Percentiles rank a stretch among this genome's conserved stretches.
phyloP scores from a whole-genome alignment of 1,284 basidiomycete species.

The Anthracocystis walkeri region DNA sequence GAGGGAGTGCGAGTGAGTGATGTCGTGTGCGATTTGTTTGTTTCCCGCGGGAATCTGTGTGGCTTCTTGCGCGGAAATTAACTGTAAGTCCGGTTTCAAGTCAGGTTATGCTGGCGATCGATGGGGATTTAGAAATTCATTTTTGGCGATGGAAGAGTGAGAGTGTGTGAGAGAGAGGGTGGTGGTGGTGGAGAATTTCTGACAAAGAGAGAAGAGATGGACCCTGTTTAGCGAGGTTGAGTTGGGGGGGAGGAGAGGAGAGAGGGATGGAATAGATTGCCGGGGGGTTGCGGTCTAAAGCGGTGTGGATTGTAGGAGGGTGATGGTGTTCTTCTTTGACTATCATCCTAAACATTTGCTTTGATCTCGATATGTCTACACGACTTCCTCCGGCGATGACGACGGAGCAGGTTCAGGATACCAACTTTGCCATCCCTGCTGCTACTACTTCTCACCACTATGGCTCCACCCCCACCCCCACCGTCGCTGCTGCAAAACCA shows the following conservation, averaged over 20 bases:
- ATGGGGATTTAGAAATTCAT: neutral
- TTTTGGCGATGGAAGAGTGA: neutral
- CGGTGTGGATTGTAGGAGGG: no score
- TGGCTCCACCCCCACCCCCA: neutral
- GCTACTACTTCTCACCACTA: neutral
- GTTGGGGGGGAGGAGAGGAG: no score
- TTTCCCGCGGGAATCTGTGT: no score
- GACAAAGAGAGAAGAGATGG: neutral
- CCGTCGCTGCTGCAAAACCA: neutral
- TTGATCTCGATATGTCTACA: neutral
- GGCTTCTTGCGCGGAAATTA: no score
- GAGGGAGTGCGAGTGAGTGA: neutral
- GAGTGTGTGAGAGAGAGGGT: no score
- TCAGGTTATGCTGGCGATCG: neutral
- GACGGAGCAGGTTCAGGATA: slow-evolving; percentile 22
- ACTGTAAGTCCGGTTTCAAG: no score
- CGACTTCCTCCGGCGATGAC: neutral
- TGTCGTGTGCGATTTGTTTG: neutral
- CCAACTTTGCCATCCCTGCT: slow-evolving; percentile 13
- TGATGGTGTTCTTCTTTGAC: neutral
- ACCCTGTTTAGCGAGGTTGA: no score
- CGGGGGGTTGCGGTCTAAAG: no score
- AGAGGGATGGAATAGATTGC: no score
- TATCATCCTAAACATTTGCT: neutral
- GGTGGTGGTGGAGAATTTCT: no score